Base-by-base conservation (phyloP, 805 yeast species). In the Sugiyamaella chiloensis region DNA sequence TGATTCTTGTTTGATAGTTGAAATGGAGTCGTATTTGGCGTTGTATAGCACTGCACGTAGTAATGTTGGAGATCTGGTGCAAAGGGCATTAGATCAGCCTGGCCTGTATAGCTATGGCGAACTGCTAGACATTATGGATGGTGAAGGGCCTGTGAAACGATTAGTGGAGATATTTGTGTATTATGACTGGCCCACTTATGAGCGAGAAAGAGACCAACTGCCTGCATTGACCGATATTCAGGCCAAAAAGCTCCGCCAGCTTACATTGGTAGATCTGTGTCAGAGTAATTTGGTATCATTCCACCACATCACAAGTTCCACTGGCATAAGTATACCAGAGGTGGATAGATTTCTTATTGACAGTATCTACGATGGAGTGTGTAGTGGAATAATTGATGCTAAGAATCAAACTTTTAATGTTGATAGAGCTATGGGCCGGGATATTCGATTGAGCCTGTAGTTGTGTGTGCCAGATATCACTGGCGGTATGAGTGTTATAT, bases 341-440 rank as follows among this genome's bases (percentile, higher is more conserved):
- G 47, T 63, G 11, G 65, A 58, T 43, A 41, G 42, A 17, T 47
- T 52, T 27, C 52, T 60, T 9, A 36, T 62, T 21, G 51, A 52
- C 2, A 48, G 58, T 24, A 53, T 62, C 7, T 56, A 55, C 43
- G 43, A 35, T 12, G 63, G 64, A 1, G 51, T 50, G 16, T 30
- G 61, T 9, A 26, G 17, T 16, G 65, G 64, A 19, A 26, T 40
- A 29, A 35, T 60, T 24, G 62, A 63, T 47, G 55, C 60, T n/a
- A 51, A 48, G 47, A 24, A 40, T 19, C 45, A 40, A 30, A 44
- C 24, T 17, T 30, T 61, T 5, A 52, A 53, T 24, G 51, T 61
- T 12, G 42, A 52, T 23, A 44, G 50, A 5, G 48, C 52, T 17
- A 30, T 51, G 14, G 52, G 50, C 14, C 52, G 59, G 5, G 59